phyloP scores from a whole-genome alignment of 441 rosid genomes.

The Erodium texanum region DNA sequence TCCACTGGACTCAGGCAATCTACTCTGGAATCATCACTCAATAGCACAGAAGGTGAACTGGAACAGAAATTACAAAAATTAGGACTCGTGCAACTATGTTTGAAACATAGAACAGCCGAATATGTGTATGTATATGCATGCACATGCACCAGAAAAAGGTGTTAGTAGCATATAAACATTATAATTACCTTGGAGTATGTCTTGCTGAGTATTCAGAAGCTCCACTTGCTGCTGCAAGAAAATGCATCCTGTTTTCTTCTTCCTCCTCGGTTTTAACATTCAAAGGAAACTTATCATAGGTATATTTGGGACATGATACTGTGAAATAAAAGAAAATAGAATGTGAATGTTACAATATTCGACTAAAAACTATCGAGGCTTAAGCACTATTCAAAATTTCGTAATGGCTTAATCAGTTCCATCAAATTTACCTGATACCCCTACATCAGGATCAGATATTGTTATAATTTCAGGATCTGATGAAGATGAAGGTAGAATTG shows the following conservation, averaged over 20 bases:
- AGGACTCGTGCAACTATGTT: constrained; percentile 12
- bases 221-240: constrained; percentile 85
- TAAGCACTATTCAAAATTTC: background rate
- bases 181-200: constrained; percentile 52
- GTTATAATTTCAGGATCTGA: constrained; percentile 79
- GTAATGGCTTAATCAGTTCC: constrained; percentile 15
- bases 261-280: constrained; percentile 81
- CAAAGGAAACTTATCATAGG: constrained; percentile 94
- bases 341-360: constrained; percentile 3
- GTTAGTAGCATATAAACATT: background rate
- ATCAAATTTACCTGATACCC: constrained; percentile 51
- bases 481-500: constrained; percentile 56
- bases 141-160: constrained; percentile 1
- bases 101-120: background rate
- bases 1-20: constrained; percentile 74
- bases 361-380: constrained; percentile 1
- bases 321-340: constrained; percentile 22
- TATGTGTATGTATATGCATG: background rate
- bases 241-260: constrained; percentile 90
- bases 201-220: constrained; percentile 72
- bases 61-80: constrained; percentile 22
- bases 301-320: constrained; percentile 82
- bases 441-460: constrained; percentile 76
- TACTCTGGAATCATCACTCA: constrained; percentile 47
- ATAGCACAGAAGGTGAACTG: constrained; percentile 68